Evolutionary conservation across 768 basidiomycete genomes (phyloP).

Genomic region (Mycena filopes): DNA sequence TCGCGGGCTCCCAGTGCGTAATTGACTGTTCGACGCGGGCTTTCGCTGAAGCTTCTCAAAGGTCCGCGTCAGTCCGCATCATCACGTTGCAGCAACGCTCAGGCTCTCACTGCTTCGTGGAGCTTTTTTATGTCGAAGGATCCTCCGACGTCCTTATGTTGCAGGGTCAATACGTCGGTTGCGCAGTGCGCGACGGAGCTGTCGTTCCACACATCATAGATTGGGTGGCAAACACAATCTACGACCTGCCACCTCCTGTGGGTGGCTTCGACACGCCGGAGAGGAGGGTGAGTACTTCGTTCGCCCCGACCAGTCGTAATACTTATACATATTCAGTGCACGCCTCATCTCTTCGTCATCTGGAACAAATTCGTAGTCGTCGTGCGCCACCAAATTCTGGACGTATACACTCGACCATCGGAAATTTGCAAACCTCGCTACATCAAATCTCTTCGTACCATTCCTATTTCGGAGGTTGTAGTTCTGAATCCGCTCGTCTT

Average conservation of each 20-base stretch:
- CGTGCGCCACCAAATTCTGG: not conserved
- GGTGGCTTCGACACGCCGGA: not conserved
- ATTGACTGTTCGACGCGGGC: too few relatives aligned
- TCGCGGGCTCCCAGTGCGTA: not conserved
- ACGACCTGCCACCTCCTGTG: conserved; percentile 1
- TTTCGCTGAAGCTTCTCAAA: too few relatives aligned
- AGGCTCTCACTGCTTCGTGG: not conserved
- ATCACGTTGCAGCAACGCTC: not conserved
- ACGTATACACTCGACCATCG: not conserved
- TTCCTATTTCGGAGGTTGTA: conserved; percentile 3
- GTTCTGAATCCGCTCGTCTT: not conserved
- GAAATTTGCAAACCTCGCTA: not conserved
- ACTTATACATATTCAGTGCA: not conserved
- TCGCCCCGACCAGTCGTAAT: too few relatives aligned
- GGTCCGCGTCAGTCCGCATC: not conserved
- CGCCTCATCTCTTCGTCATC: not conserved
- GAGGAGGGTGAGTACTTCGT: conserved; percentile 1
- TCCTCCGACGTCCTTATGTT: conserved; percentile 19
- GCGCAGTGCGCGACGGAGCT: conserved; percentile 1
- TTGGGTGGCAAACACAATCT: not conserved
- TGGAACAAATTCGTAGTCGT: conserved; percentile 5
- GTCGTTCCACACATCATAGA: conserved; percentile 12
- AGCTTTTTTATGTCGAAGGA: not conserved
- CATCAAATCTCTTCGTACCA: not conserved
- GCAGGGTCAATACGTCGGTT: conserved; percentile 1